A percentile compares a stretch with the other conserved stretches of the same genome.
Conservation (phyloP, 306 rosid species). For the Senna siamea region DNA sequence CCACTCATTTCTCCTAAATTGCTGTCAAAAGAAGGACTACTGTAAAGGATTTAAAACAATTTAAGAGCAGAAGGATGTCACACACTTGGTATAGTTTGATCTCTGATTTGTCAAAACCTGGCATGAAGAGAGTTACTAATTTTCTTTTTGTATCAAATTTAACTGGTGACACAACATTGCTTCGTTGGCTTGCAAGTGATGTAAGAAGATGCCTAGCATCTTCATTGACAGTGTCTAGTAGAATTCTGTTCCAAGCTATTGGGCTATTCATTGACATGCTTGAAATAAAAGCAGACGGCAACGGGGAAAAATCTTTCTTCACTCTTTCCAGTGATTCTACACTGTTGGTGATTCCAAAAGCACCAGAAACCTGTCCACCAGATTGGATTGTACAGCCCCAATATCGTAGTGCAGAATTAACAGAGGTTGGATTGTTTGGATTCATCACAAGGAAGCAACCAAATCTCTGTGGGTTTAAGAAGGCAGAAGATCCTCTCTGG, state of each 20-base stretch:
- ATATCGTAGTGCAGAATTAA: slow-evolving; percentile 76
- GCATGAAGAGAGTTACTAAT: slow-evolving; percentile 81
- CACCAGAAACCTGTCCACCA: slow-evolving; percentile 82
- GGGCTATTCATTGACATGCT: slow-evolving; percentile 49
- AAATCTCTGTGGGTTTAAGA: slow-evolving; percentile 70
- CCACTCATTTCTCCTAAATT: slow-evolving; percentile 28
- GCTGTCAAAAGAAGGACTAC: slow-evolving; percentile 15
- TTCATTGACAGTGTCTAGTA: slow-evolving; percentile 43
- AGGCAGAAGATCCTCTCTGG: slow-evolving; percentile 82
- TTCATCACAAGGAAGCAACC: slow-evolving; percentile 84
- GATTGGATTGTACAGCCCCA: slow-evolving; percentile 98
- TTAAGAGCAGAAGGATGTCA: slow-evolving; percentile 16
- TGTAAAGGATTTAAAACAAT: slow-evolving; percentile 1
- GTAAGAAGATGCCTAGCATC: slow-evolving; percentile 67
- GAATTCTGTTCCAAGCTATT: slow-evolving; percentile 61
- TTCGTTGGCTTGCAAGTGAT: slow-evolving; percentile 44
- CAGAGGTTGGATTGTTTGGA: slow-evolving; percentile 66
- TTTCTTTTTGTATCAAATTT: slow-evolving; percentile 69
- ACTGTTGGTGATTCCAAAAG: slow-evolving; percentile 56
- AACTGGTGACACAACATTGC: slow-evolving; percentile 51
- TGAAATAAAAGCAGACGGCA: slow-evolving; percentile 73
- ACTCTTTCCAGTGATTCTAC: slow-evolving; percentile 52
- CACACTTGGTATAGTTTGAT: slow-evolving; percentile 90
- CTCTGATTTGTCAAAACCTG: slow-evolving; percentile 93
- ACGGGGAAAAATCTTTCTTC: slow-evolving; percentile 60